phyloP scores from a whole-genome alignment of 2,329 filamentous ascomycete species.

The Spiromastix sp. region DNA sequence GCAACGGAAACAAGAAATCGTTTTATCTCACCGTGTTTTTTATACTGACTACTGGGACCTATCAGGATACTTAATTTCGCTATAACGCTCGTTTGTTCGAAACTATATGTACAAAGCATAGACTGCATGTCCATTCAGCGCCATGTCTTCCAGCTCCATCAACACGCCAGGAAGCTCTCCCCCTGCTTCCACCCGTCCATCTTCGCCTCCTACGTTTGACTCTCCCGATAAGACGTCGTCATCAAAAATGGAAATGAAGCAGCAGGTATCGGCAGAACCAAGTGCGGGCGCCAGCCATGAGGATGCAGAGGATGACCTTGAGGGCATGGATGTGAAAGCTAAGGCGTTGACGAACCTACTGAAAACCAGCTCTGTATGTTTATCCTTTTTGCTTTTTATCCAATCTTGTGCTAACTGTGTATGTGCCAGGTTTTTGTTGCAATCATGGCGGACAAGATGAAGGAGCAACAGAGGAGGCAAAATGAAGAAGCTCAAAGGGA shows the following conservation, averaged over 20 bases:
- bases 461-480: constrained; percentile 32
- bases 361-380: constrained; percentile 34
- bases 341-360: constrained; percentile 36
- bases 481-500: constrained; percentile 32
- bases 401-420: neutral
- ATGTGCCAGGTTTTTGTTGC: constrained; percentile 33
- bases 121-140: constrained; percentile 9
- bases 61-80: no score
- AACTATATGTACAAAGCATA: no score
- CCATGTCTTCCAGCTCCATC: constrained; percentile 18
- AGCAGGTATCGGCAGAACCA: constrained; percentile 5
- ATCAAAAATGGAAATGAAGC: constrained; percentile 7
- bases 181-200: constrained; percentile 22
- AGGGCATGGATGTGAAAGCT: constrained; percentile 34
- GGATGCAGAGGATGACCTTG: constrained; percentile 19
- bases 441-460: constrained; percentile 41
- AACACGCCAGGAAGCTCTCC: constrained; percentile 17
- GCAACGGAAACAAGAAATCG: no score
- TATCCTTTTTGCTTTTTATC: neutral
- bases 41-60: no score
- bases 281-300: constrained; percentile 10
- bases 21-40: no score
- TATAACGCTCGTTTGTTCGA: no score
- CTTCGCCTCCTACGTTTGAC: constrained; percentile 17
- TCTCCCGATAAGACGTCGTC: constrained; percentile 11